A percentile compares a stretch with the other conserved stretches of the same genome.
Evolutionary conservation across 2,329 filamentous ascomycete genomes (phyloP).

Genomic region (Cladophialophora exuberans): DNA sequence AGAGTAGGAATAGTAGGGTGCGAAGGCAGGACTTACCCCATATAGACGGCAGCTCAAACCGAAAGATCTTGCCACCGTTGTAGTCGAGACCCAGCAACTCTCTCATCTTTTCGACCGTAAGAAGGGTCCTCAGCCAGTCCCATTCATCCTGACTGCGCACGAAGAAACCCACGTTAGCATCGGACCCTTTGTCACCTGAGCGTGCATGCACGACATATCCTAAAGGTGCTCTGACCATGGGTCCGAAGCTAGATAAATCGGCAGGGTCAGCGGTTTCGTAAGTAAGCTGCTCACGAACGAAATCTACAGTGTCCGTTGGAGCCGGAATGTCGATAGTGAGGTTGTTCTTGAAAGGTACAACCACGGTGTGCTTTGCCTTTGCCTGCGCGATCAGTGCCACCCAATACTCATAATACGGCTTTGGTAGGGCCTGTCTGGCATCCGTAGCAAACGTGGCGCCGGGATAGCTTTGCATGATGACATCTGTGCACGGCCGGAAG

Average conservation of each 20-base stretch:
- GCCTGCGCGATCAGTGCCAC: neutral
- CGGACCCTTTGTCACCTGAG: conserved; percentile 44
- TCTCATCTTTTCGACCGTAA: conserved; percentile 43
- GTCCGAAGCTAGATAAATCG: conserved; percentile 34
- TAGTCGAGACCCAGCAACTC: conserved; percentile 48
- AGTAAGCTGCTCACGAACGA: conserved; percentile 15
- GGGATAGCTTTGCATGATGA: neutral
- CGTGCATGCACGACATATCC: conserved; percentile 49
- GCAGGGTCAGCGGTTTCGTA: conserved; percentile 27
- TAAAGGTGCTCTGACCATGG: conserved; percentile 39
- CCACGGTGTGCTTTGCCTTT: too few relatives aligned
- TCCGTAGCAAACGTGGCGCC: neutral
- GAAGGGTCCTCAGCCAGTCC: conserved; percentile 43
- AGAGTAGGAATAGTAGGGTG: too few relatives aligned
- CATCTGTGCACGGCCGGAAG: neutral
- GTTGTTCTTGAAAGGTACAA: too few relatives aligned
- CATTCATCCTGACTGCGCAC: conserved; percentile 33
- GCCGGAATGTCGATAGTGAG: too few relatives aligned
- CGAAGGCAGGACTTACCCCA: too few relatives aligned
- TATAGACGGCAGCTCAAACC: conserved; percentile 25
- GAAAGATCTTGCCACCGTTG: conserved; percentile 10
- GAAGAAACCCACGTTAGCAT: conserved; percentile 48
- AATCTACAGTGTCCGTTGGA: too few relatives aligned
- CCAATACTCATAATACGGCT: neutral
- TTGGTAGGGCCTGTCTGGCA: neutral